Evolutionary conservation across 2,329 filamentous ascomycete genomes (phyloP).

Genomic region (Sporothrix humicola): DNA sequence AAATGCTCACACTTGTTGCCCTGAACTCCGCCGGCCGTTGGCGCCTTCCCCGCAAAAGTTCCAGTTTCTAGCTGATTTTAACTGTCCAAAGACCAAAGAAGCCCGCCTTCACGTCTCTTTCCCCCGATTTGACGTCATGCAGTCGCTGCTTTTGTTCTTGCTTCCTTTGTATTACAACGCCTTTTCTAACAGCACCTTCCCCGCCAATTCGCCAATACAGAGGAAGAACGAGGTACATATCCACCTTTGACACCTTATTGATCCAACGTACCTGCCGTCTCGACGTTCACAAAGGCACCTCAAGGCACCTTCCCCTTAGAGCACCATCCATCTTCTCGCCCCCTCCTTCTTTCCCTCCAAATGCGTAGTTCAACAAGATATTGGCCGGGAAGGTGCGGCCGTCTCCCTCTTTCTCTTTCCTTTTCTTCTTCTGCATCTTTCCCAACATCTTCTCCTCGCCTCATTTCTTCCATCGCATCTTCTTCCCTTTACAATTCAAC

Average conservation of each 20-base stretch:
- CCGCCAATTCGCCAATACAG: not conserved
- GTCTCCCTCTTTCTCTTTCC: slow-evolving; percentile 1
- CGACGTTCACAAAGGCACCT: not conserved
- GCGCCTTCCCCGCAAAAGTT: slow-evolving; percentile 9
- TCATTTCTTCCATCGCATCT: not conserved
- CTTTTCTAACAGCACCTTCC: not conserved
- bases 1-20: not conserved
- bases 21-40: not conserved
- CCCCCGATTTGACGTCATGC: slow-evolving; percentile 19
- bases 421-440: not conserved
- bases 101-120: not conserved
- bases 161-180: not conserved
- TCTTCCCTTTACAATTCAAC: not conserved
- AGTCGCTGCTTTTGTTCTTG: not conserved
- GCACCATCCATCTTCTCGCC: not conserved
- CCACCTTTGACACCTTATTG: not conserved
- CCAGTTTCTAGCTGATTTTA: not conserved
- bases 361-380: not conserved
- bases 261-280: not conserved
- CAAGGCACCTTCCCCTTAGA: slow-evolving; percentile 4
- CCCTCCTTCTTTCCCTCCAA: not conserved
- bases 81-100: not conserved
- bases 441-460: too few species aligned
- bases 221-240: not conserved
- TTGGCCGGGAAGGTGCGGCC: slow-evolving; percentile 12